phyloP scores from a whole-genome alignment of 1,284 basidiomycete species.

The Crucibulum parvulum region DNA sequence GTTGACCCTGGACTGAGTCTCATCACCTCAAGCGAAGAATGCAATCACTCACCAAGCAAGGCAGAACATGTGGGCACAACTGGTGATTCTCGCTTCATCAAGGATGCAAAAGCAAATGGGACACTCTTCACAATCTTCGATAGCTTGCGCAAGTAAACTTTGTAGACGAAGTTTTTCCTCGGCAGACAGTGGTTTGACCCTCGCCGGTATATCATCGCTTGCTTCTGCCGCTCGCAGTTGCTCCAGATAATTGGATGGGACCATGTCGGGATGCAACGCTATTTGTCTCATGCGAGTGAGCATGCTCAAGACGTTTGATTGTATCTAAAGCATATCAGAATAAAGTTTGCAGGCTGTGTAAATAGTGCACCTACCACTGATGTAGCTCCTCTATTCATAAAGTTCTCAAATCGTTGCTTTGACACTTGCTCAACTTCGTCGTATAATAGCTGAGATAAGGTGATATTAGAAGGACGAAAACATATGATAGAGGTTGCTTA shows the following conservation, averaged over 20 bases:
- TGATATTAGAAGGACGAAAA: background rate
- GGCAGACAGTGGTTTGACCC: constrained; percentile 48
- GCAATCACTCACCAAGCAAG: constrained; percentile 60
- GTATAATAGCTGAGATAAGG: constrained; percentile 63
- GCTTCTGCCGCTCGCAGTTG: constrained; percentile 56
- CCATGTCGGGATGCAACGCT: constrained; percentile 80
- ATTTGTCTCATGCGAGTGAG: constrained; percentile 89
- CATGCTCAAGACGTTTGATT: constrained; percentile 80
- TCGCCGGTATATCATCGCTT: constrained; percentile 32
- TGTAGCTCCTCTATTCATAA: constrained; percentile 53
- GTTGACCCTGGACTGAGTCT: background rate
- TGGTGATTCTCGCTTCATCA: constrained; percentile 78
- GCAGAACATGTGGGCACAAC: constrained; percentile 83
- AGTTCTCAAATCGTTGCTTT: constrained; percentile 63
- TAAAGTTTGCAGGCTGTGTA: background rate
- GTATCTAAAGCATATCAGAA: constrained; percentile 48
- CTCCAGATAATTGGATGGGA: constrained; percentile 80
- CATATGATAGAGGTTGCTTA: constrained; percentile 35
- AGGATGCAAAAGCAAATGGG: constrained; percentile 77
- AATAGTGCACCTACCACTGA: constrained; percentile 38
- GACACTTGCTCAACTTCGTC: constrained; percentile 76
- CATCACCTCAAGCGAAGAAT: background rate
- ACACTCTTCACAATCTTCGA: constrained; percentile 89
- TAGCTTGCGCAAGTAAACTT: constrained; percentile 64
- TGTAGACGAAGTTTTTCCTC: constrained; percentile 67